A percentile compares a stretch with the other conserved stretches of the same genome.
phyloP scores from a whole-genome alignment of 75 land plant species.

The Pseudotsuga menziesii region DNA sequence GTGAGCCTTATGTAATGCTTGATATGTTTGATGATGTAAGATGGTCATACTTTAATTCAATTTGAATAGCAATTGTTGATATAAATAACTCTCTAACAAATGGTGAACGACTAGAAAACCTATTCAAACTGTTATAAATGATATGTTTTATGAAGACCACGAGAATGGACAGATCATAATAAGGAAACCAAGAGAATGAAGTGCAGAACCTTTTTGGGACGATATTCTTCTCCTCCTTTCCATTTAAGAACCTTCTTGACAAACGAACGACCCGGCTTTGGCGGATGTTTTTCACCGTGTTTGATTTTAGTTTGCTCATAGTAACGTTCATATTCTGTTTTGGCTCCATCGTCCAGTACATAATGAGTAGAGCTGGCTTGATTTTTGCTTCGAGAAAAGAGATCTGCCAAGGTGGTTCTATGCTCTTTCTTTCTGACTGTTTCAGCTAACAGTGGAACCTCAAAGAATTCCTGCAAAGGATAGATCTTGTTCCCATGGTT shows the following conservation, averaged over 20 bases:
- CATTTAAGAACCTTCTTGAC: constrained; percentile 3
- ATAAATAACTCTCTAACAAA: too few relatives aligned
- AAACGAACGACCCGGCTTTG: background rate
- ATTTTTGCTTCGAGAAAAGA: constrained; percentile 7
- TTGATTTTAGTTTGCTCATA: background rate
- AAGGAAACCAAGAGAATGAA: background rate
- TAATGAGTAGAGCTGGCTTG: background rate
- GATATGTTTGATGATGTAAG: too few relatives aligned
- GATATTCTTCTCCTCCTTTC: background rate
- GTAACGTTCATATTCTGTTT: background rate
- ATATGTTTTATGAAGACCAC: too few relatives aligned
- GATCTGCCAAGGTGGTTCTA: constrained; percentile 12
- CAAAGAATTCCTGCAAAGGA: constrained; percentile 9
- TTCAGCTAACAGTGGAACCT: constrained; percentile 12
- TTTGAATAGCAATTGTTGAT: too few relatives aligned
- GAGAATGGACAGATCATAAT: too few relatives aligned
- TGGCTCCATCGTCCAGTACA: background rate
- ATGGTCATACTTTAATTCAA: too few relatives aligned
- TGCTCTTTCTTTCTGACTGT: constrained; percentile 2
- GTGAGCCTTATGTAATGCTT: too few relatives aligned
- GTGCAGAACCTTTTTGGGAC: constrained; percentile 3
- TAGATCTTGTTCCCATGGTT: constrained; percentile 8
- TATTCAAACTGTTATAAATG: too few relatives aligned
- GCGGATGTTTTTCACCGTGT: background rate
- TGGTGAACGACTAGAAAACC: too few relatives aligned